These are phyloP conservation scores for Starmerella bacillaris DNA, from an alignment of 805 yeast genomes.

Conservation along the genomic window DNA sequence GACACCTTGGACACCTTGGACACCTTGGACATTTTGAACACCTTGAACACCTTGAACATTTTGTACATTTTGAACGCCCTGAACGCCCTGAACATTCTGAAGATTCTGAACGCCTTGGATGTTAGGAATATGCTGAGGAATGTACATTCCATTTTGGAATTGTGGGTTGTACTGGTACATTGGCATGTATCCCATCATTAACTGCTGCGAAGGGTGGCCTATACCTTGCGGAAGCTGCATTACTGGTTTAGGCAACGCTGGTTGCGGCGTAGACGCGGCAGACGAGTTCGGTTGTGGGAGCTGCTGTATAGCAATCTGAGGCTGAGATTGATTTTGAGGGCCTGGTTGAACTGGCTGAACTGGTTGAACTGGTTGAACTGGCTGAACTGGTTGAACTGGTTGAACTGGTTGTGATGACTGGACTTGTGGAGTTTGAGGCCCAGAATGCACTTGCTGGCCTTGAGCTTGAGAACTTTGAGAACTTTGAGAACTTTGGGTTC, in stretches of 20 bases:
- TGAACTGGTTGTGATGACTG: constrained; percentile 6
- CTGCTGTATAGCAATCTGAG: constrained; percentile 12
- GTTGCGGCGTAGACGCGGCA: constrained; percentile 6
- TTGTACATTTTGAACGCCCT: too few relatives aligned
- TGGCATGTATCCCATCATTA: constrained; percentile 15
- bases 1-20: too few relatives aligned
- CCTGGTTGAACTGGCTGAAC: constrained; percentile 2
- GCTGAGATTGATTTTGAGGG: constrained; percentile 16
- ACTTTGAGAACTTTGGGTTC: not conserved
- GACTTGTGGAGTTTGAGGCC: constrained; percentile 4
- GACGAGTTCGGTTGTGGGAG: constrained; percentile 5
- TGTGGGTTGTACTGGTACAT: constrained; percentile 14
- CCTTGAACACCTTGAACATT: too few relatives aligned
- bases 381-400: constrained; percentile 5
- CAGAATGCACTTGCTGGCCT: constrained; percentile 4
- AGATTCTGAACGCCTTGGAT: too few relatives aligned
- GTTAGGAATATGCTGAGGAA: too few relatives aligned
- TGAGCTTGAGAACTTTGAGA: not conserved
- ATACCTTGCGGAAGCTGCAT: constrained; percentile 7
- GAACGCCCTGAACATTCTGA: too few relatives aligned
- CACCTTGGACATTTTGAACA: too few relatives aligned
- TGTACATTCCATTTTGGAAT: too few relatives aligned
- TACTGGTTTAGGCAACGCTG: constrained; percentile 5
- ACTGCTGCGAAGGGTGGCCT: constrained; percentile 9
- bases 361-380: constrained; percentile 8